These are phyloP conservation scores for Gnetum montanum DNA, from an alignment of 75 land plant species.

Conservation along the genomic window DNA sequence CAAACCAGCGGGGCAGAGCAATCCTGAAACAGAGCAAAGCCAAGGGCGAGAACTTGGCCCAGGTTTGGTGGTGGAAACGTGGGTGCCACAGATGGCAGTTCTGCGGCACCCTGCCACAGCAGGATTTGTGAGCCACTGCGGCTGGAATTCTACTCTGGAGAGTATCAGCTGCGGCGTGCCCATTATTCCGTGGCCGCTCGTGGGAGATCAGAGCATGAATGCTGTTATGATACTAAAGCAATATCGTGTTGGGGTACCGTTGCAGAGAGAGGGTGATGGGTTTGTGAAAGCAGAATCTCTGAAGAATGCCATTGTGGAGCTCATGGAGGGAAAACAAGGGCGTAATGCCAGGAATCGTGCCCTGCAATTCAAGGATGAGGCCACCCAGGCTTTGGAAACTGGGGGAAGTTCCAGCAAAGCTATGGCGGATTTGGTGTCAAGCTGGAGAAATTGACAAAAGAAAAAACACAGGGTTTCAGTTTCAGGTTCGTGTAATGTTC, in stretches of 20 bases:
- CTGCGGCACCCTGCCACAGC: constrained; percentile 22
- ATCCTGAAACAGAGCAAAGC: constrained; percentile 21
- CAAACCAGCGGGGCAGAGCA: neutral
- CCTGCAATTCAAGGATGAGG: constrained; percentile 20
- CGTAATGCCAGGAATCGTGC: constrained; percentile 18
- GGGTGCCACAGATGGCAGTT: constrained; percentile 29
- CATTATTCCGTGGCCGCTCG: constrained; percentile 34
- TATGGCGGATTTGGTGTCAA: neutral
- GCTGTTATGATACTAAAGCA: constrained; percentile 12
- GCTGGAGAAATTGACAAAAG: neutral
- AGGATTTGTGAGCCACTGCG: constrained; percentile 25
- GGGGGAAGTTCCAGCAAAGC: constrained; percentile 15
- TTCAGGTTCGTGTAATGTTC: no score
- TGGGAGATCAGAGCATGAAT: constrained; percentile 27
- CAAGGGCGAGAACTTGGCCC: constrained; percentile 15
- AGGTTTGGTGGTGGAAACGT: constrained; percentile 9
- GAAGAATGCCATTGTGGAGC: constrained; percentile 23
- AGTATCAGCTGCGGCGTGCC: constrained; percentile 29
- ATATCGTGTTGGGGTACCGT: constrained; percentile 14
- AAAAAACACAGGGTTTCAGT: no score
- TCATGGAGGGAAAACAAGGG: constrained; percentile 51
- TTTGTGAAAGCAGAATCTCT: constrained; percentile 28
- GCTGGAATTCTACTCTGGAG: constrained; percentile 37
- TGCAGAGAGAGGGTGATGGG: neutral
- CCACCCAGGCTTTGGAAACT: constrained; percentile 18